phyloP scores from a whole-genome alignment of 2,329 filamentous ascomycete genomes.

The Epichloe sylvatica region DNA sequence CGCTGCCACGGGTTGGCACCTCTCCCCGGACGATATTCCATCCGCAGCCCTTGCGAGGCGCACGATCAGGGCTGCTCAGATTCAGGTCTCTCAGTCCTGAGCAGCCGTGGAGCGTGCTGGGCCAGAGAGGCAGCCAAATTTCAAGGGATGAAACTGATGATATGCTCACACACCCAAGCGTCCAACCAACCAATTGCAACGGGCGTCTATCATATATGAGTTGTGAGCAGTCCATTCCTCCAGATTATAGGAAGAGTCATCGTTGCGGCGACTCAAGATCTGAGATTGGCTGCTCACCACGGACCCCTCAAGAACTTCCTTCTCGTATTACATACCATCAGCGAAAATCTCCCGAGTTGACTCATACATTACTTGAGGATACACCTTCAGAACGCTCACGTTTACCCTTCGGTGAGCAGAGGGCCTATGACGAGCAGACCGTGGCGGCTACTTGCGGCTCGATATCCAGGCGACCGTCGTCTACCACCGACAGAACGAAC shows the following conservation, averaged over 20 bases:
- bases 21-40: constrained; percentile 8
- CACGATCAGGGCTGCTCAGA: constrained; percentile 1
- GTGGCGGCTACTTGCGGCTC: constrained; percentile 1
- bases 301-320: background rate
- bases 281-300: background rate
- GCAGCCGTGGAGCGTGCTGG: background rate
- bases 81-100: background rate
- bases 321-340: background rate
- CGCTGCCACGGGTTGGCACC: background rate
- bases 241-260: background rate
- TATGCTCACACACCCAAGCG: background rate
- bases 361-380: background rate
- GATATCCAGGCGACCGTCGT: background rate
- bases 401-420: background rate
- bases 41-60: constrained; percentile 12
- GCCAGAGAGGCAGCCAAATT: background rate
- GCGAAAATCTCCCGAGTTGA: background rate
- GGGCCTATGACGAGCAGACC: background rate
- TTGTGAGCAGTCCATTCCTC: background rate
- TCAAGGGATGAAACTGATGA: background rate
- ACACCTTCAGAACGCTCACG: background rate
- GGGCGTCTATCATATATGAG: background rate
- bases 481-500: background rate
- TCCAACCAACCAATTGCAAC: background rate
- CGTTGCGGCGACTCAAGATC: background rate